These are phyloP conservation scores for Furcasterigmium sp. DNA, from an alignment of 2,329 filamentous ascomycete species.

Conservation along the genomic window DNA sequence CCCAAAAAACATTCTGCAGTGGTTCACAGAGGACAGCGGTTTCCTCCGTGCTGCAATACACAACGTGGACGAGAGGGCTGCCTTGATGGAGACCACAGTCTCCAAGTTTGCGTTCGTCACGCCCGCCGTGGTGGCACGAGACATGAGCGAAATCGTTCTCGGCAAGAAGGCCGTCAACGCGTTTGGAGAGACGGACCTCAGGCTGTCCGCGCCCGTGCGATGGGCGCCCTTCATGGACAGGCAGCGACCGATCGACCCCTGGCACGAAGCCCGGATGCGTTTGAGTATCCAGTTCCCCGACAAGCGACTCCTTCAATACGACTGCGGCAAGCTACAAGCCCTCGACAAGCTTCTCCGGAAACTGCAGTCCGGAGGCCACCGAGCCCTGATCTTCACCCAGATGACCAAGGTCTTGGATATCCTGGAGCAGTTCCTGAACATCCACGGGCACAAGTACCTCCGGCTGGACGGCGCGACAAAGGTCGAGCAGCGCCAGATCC, in stretches of 20 bases:
- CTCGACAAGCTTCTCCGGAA: slow-evolving; percentile 81
- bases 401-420: slow-evolving; percentile 99
- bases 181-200: slow-evolving; percentile 52
- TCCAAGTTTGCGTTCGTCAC: slow-evolving; percentile 91
- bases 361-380: slow-evolving; percentile 83
- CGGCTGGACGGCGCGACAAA: slow-evolving; percentile 95
- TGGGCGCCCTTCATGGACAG: slow-evolving; percentile 53
- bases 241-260: slow-evolving; percentile 64
- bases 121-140: slow-evolving; percentile 77
- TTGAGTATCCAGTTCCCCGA: slow-evolving; percentile 96
- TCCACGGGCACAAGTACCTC: slow-evolving; percentile 94
- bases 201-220: slow-evolving; percentile 49
- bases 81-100: slow-evolving; percentile 67
- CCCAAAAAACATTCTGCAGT: slow-evolving; percentile 61
- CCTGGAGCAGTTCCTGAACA: slow-evolving; percentile 94
- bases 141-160: slow-evolving; percentile 64
- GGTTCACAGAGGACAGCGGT: slow-evolving; percentile 68
- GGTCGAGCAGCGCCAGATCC: slow-evolving; percentile 88
- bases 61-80: slow-evolving; percentile 67
- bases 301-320: slow-evolving; percentile 91
- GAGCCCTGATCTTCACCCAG: slow-evolving; percentile 96
- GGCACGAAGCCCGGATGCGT: slow-evolving; percentile 89
- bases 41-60: slow-evolving; percentile 64
- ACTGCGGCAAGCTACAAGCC: slow-evolving; percentile 92
- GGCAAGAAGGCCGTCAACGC: slow-evolving; percentile 53